A percentile compares a stretch with the other conserved stretches of the same genome.
Conservation (phyloP, 2,329 filamentous ascomycete genomes). For the Erysiphe pisi region DNA sequence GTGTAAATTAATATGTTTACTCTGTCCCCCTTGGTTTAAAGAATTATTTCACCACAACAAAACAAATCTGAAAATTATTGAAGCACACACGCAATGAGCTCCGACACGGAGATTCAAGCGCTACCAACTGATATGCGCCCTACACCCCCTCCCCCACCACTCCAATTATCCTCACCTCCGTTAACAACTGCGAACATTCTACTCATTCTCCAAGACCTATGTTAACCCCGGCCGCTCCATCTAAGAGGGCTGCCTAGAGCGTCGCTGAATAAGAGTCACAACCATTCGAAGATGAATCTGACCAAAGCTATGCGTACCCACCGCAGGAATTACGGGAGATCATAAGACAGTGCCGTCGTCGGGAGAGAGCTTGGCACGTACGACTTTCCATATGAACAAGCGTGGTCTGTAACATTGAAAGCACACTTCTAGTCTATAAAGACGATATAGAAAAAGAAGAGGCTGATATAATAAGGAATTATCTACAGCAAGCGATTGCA, state of each 20-base stretch:
- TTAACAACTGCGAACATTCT: background rate
- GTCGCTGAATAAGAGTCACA: background rate
- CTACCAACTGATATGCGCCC: background rate
- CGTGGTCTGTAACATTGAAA: background rate
- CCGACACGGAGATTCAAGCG: background rate
- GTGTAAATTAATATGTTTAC: too few species aligned
- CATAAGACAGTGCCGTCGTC: background rate
- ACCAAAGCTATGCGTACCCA: background rate
- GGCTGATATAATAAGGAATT: background rate
- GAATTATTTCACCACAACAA: too few species aligned
- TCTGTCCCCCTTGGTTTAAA: too few species aligned
- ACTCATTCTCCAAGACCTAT: background rate
- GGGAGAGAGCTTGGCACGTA: background rate
- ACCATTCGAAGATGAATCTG: background rate
- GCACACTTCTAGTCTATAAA: slow-evolving; percentile 11
- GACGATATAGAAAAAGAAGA: slow-evolving; percentile 12
- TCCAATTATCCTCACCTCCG: background rate
- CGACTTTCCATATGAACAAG: background rate
- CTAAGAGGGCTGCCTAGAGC: background rate
- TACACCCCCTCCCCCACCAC: background rate
- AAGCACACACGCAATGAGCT: background rate
- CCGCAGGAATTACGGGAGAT: background rate
- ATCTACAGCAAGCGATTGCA: slow-evolving; percentile 8
- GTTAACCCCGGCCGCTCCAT: background rate
- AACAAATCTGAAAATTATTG: too few species aligned